Evolutionary conservation across 257 asterid genomes (phyloP).

Genomic region (Gentiana dahurica): DNA sequence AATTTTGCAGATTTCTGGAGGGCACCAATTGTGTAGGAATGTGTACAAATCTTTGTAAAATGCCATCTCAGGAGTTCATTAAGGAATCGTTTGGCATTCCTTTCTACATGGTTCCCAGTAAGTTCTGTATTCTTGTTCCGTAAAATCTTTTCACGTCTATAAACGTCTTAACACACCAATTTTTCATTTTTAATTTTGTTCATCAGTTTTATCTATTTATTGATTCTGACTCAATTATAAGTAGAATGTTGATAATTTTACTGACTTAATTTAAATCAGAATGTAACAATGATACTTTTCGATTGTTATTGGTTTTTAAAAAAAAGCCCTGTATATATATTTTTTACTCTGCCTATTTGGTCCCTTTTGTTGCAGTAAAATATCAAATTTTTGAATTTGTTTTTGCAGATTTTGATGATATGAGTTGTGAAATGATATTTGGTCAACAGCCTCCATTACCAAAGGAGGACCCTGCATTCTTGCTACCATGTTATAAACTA

Average conservation of each 20-base stretch:
- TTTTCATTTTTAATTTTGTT: no score
- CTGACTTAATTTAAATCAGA: no score
- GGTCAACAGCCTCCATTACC: constrained; percentile 71
- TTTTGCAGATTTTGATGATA: constrained; percentile 80
- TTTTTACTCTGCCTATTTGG: neutral
- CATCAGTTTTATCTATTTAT: neutral
- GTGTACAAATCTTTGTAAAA: constrained; percentile 95
- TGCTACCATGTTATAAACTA: constrained; percentile 68
- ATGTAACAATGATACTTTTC: no score
- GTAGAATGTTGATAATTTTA: no score
- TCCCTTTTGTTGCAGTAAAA: neutral
- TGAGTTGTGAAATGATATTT: constrained; percentile 92
- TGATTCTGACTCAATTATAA: neutral
- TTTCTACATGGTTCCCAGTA: constrained; percentile 84
- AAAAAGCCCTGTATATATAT: no score
- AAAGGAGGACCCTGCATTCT: constrained; percentile 55
- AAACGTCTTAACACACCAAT: no score
- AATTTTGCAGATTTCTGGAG: constrained; percentile 59
- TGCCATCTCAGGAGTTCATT: constrained; percentile 77
- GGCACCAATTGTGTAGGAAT: constrained; percentile 89
- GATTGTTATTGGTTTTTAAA: no score
- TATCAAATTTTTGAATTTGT: constrained; percentile 1
- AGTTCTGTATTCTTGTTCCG: constrained; percentile 10
- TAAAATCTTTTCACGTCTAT: no score
- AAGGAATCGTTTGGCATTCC: constrained; percentile 78